These are phyloP conservation scores for Talinum fruticosum DNA, from an alignment of 148 eudicot genomes.

Conservation along the genomic window DNA sequence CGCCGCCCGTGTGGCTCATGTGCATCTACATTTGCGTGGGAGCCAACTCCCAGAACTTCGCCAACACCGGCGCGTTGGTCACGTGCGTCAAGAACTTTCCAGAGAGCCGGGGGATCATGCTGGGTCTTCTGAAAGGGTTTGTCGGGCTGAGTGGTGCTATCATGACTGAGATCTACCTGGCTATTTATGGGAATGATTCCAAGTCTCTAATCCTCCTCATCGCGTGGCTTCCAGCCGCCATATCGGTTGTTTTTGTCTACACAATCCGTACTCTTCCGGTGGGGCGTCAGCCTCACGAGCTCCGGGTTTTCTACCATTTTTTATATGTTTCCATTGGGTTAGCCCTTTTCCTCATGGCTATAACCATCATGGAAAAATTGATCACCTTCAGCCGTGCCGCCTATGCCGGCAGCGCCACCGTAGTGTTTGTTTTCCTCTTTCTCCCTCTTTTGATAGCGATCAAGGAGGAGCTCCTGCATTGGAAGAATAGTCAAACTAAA, in stretches of 20 bases:
- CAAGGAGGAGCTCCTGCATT: constrained; percentile 25
- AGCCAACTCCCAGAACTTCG: constrained; percentile 42
- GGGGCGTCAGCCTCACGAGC: constrained; percentile 28
- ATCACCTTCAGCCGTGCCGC: constrained; percentile 16
- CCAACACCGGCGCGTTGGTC: constrained; percentile 43
- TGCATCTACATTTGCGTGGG: constrained; percentile 40
- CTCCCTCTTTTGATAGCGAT: constrained; percentile 26
- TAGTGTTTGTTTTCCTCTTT: constrained; percentile 31
- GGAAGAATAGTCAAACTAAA: neutral
- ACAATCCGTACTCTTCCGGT: constrained; percentile 36
- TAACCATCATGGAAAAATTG: constrained; percentile 32
- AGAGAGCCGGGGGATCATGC: constrained; percentile 40
- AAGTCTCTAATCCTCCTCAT: constrained; percentile 43
- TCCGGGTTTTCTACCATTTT: constrained; percentile 35
- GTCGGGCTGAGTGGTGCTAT: constrained; percentile 51
- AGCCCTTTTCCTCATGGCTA: constrained; percentile 47
- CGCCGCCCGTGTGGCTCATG: constrained; percentile 43
- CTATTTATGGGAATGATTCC: constrained; percentile 39
- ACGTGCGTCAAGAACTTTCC: constrained; percentile 49
- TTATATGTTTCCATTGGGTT: constrained; percentile 40
- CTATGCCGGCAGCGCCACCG: constrained; percentile 26
- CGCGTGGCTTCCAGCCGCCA: constrained; percentile 51
- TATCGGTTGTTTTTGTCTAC: constrained; percentile 37
- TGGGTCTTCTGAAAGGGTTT: constrained; percentile 46
- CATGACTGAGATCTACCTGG: constrained; percentile 36